These are phyloP conservation scores for Bremia lactucae DNA, from an alignment of 352 stramenopile genomes.

Conservation along the genomic window DNA sequence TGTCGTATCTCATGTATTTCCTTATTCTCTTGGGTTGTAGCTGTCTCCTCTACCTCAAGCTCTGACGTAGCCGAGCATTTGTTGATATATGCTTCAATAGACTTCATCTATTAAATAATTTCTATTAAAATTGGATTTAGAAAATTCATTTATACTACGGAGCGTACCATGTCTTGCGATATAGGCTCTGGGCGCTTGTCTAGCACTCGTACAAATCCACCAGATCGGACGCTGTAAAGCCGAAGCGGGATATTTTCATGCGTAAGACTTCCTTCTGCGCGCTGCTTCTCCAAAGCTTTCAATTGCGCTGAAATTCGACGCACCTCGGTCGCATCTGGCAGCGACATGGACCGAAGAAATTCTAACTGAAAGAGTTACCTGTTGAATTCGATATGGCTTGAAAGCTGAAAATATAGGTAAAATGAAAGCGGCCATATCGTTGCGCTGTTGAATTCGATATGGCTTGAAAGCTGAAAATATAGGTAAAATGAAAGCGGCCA, in stretches of 20 bases:
- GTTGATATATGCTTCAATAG: constrained; percentile 33
- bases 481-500: constrained; percentile 9
- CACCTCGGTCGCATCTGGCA: constrained; percentile 16
- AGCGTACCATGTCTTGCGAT: constrained; percentile 36
- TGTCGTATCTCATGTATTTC: constrained; percentile 1
- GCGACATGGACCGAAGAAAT: constrained; percentile 6
- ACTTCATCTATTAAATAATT: constrained; percentile 17
- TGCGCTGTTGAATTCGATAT: not conserved
- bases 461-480: constrained; percentile 2
- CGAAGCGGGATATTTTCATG: constrained; percentile 20
- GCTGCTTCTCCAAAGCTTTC: constrained; percentile 22
- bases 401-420: constrained; percentile 7
- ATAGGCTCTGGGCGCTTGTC: constrained; percentile 44
- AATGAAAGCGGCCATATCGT: constrained; percentile 5
- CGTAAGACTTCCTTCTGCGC: constrained; percentile 10
- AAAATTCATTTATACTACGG: not conserved
- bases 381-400: not conserved
- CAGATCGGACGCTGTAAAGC: constrained; percentile 27
- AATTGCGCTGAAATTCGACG: constrained; percentile 27
- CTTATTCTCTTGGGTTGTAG: not conserved
- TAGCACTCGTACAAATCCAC: constrained; percentile 51
- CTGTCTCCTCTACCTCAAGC: constrained; percentile 13
- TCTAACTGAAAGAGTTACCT: constrained; percentile 4
- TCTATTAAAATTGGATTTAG: constrained; percentile 8
- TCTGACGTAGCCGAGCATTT: too few relatives aligned